These are phyloP conservation scores for Alternaria gaisen DNA, from an alignment of 2,329 filamentous ascomycete species.

Conservation along the genomic window DNA sequence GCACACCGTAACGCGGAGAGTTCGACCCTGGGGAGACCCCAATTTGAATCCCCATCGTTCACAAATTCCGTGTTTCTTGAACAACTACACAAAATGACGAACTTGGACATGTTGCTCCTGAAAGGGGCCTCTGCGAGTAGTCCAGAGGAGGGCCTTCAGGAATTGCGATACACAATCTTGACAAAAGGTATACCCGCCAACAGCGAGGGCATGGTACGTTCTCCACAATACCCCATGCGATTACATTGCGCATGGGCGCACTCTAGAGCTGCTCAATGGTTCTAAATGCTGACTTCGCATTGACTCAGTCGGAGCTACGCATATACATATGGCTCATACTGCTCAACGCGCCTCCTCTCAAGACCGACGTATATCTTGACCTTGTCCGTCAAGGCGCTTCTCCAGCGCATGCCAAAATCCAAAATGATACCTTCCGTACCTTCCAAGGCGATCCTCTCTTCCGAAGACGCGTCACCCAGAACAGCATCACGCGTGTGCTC, in stretches of 20 bases:
- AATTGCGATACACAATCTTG: constrained; percentile 75
- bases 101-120: constrained; percentile 77
- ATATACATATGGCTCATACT: constrained; percentile 98
- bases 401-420: constrained; percentile 95
- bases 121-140: constrained; percentile 81
- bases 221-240: constrained; percentile 9
- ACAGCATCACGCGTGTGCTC: constrained; percentile 89
- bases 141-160: constrained; percentile 71
- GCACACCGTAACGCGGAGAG: constrained; percentile 4
- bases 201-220: constrained; percentile 78
- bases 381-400: constrained; percentile 94
- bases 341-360: constrained; percentile 83
- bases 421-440: constrained; percentile 97
- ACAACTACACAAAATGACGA: constrained; percentile 42
- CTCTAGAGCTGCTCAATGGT: neutral
- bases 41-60: constrained; percentile 10
- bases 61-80: constrained; percentile 16
- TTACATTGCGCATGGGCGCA: constrained; percentile 7
- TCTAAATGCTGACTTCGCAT: constrained; percentile 4
- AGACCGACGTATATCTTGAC: constrained; percentile 86
- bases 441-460: constrained; percentile 97
- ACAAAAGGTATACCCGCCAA: constrained; percentile 80
- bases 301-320: constrained; percentile 78
- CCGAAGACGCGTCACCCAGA: constrained; percentile 92
- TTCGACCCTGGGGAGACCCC: neutral